Evolutionary conservation across 495 filamentous ascomycete species (phyloP).

Genomic region (Bathelium albidoporum): DNA sequence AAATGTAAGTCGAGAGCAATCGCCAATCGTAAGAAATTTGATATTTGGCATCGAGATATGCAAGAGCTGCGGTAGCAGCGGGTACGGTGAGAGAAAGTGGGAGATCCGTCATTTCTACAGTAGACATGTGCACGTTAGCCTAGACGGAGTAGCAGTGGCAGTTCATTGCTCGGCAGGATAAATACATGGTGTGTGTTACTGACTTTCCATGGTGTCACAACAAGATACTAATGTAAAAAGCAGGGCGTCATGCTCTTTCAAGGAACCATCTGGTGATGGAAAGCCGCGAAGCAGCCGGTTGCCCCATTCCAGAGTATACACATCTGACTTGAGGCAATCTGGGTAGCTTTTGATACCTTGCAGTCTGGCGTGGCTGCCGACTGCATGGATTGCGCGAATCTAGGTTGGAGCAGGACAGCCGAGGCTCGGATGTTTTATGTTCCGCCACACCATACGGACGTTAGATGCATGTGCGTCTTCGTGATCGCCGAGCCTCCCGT

Average conservation of each 20-base stretch:
- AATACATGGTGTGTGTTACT: neutral
- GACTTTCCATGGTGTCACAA: neutral
- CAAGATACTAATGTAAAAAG: neutral
- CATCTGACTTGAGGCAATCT: neutral
- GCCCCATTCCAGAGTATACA: neutral
- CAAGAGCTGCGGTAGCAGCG: conserved; percentile 50
- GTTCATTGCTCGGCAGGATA: neutral
- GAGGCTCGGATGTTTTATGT: too few relatives aligned
- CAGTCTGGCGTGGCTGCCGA: neutral
- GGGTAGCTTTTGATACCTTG: neutral
- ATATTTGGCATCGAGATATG: conserved; percentile 72
- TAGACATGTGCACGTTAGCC: neutral
- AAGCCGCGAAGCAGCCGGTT: neutral
- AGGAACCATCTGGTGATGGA: neutral
- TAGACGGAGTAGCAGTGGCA: neutral
- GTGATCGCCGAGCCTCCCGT: too few relatives aligned
- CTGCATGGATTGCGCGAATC: neutral
- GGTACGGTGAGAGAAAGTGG: conserved; percentile 45
- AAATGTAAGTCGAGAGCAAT: conserved; percentile 42
- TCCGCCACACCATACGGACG: too few relatives aligned
- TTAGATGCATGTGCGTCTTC: too few relatives aligned
- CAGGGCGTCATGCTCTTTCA: neutral
- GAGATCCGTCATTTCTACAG: neutral
- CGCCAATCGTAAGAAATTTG: conserved; percentile 55
- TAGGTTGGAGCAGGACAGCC: neutral